Base-by-base conservation (phyloP, 805 yeast genomes). In the Lipomyces mesembrius region DNA sequence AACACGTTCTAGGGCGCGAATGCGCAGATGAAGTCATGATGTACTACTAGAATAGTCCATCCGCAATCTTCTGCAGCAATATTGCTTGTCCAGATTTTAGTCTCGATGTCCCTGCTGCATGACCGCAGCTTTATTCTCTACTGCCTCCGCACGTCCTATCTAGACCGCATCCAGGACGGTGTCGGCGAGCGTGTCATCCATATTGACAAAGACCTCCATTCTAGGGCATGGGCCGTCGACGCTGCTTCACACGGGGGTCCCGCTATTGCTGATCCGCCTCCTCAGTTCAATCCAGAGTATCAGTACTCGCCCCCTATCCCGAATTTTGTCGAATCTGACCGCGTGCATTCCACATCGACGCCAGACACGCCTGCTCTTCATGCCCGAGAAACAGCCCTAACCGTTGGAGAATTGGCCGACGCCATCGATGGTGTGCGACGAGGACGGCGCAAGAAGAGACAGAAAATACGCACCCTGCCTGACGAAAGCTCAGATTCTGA, bases 101-200 rank as follows among this genome's bases (percentile, higher is more conserved):
- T 43, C 52, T 25, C 43, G 14, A 68, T 68, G 71, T 61, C 71
- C 29, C 65, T 66, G 29, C 65, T 68, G 25, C 52, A 59, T 39
- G 69, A 66, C 59, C 61, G 61, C 17, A 58, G 43, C 59, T 68
- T 63, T 22, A 61, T 65, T 20, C 46, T 69, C 61, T 64, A 63
- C 60, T 20, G 43, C 32, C 63, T 69, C 43, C 68, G 72, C 43
- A 35, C 32, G 46, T 6, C 53, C n/a, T 69, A 66, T 37, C 68
- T 60, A 17, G 64, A 55, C 34, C 64, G 62, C 59, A 58, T 62
- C 46, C 66, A 59, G 20, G 72, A 69, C 52, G 72, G 71, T 56
- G 60, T 61, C 52, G 71, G 63, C 55, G 72, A 63, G 56, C 67
- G 72, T 39, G 71, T 69, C 32, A 60, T 69, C 29, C 71, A 63